These are phyloP conservation scores for Capsella rubella DNA, from an alignment of 441 rosid genomes.

Conservation along the genomic window DNA sequence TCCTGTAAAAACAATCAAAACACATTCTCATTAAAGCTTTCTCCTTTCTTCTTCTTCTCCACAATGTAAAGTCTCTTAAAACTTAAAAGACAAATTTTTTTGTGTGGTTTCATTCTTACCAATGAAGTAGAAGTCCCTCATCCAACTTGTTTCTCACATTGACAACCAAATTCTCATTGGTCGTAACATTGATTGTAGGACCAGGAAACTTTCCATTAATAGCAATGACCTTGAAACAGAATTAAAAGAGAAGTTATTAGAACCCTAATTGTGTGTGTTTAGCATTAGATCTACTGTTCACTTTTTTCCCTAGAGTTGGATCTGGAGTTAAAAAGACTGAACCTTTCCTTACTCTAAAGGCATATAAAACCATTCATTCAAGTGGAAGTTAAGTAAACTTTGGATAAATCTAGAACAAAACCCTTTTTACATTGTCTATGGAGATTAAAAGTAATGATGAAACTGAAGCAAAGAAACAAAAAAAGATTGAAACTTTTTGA, in stretches of 20 bases:
- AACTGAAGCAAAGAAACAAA: conserved; percentile 2
- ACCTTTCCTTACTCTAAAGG: conserved; percentile 23
- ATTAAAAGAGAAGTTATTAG: conserved; percentile 25
- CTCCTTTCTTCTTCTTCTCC: background rate
- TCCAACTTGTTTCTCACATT: conserved; percentile 89
- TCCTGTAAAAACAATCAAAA: conserved; percentile 53
- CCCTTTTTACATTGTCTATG: background rate
- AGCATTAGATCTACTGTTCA: conserved; percentile 20
- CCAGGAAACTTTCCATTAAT: conserved; percentile 89
- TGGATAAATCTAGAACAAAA: conserved; percentile 17
- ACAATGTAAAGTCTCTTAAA: conserved; percentile 5
- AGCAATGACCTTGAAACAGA: conserved; percentile 82
- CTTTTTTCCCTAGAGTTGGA: conserved; percentile 41
- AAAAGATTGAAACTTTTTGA: conserved; percentile 28
- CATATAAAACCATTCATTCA: conserved; percentile 12
- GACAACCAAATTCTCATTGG: conserved; percentile 82
- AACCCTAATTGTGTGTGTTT: conserved; percentile 11
- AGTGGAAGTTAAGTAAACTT: conserved; percentile 15
- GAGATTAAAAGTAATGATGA: conserved; percentile 12
- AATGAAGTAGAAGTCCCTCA: conserved; percentile 79
- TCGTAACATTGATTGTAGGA: conserved; percentile 82
- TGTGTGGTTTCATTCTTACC: conserved; percentile 49
- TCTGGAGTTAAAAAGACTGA: conserved; percentile 52
- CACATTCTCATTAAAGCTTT: conserved; percentile 10
- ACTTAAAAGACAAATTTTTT: conserved; percentile 8